Evolutionary conservation across 352 stramenopile species (phyloP).

Genomic region (Globisporangium solare): DNA sequence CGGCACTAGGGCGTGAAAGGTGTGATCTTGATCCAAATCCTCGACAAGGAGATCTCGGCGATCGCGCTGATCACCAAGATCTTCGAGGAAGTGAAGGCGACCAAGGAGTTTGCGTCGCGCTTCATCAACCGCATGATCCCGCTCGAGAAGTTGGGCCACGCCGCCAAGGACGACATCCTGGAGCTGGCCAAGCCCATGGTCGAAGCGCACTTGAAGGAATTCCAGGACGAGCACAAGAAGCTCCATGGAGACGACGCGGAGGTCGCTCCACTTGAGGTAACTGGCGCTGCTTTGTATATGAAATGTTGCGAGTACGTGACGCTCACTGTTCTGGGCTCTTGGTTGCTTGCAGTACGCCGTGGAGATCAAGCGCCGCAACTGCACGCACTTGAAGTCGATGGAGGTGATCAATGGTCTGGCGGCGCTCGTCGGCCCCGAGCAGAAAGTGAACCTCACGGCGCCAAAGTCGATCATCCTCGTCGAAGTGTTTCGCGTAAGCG

Average conservation of each 20-base stretch:
- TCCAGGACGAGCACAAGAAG: conserved; percentile 21
- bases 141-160: conserved; percentile 64
- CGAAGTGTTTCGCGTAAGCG: conserved; percentile 60
- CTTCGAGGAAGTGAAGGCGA: conserved; percentile 52
- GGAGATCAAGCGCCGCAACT: conserved; percentile 80
- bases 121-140: conserved; percentile 76
- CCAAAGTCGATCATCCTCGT: conserved; percentile 59
- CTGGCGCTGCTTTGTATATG: not conserved
- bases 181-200: conserved; percentile 53
- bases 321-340: not conserved
- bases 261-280: conserved; percentile 25
- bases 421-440: conserved; percentile 42
- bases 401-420: conserved; percentile 70
- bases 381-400: conserved; percentile 61
- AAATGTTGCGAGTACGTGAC: not conserved
- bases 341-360: conserved; percentile 33
- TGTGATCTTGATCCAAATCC: conserved; percentile 61
- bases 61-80: conserved; percentile 49
- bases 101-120: conserved; percentile 67
- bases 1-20: conserved; percentile 47
- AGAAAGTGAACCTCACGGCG: conserved; percentile 76
- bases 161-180: conserved; percentile 57
- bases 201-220: conserved; percentile 31
- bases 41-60: conserved; percentile 43
- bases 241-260: conserved; percentile 9